Evolutionary conservation across 1,284 basidiomycete species (phyloP).

Genomic region (Vanrija sp.): DNA sequence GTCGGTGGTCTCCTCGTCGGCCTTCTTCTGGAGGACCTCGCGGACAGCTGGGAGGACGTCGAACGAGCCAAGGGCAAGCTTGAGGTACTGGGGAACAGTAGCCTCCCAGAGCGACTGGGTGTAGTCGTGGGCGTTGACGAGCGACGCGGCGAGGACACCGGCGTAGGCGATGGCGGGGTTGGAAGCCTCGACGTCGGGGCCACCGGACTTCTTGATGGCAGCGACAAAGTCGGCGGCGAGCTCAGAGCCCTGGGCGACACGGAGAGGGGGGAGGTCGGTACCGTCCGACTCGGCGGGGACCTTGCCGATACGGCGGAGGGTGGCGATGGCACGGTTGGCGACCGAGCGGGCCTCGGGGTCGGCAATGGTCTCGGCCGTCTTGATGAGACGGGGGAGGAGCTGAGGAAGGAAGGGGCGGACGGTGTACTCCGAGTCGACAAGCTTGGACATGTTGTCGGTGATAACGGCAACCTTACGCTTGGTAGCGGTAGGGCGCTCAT

Average conservation of each 20-base stretch:
- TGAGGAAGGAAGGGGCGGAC: constrained; percentile 96
- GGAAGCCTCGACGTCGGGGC: constrained; percentile 53
- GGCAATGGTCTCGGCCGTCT: constrained; percentile 85
- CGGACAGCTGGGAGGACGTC: constrained; percentile 67
- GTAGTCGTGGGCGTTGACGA: constrained; percentile 87
- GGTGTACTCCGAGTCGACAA: constrained; percentile 90
- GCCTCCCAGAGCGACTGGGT: constrained; percentile 83
- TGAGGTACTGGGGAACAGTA: constrained; percentile 69
- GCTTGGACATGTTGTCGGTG: constrained; percentile 97
- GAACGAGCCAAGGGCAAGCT: constrained; percentile 62
- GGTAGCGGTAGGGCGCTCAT: constrained; percentile 88
- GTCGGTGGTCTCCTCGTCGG: constrained; percentile 72
- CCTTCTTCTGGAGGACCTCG: constrained; percentile 85
- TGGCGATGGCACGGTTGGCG: constrained; percentile 81
- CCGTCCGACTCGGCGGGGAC: constrained; percentile 77
- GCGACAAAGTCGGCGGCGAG: constrained; percentile 63
- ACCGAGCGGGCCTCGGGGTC: constrained; percentile 93
- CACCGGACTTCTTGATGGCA: constrained; percentile 79
- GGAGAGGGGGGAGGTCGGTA: constrained; percentile 79
- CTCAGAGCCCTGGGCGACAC: constrained; percentile 64
- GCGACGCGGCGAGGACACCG: constrained; percentile 72
- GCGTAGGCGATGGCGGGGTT: constrained; percentile 68
- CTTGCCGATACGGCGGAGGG: constrained; percentile 88
- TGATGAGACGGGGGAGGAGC: constrained; percentile 89
- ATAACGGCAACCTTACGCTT: constrained; percentile 98